Evolutionary conservation across 345 rosid genomes (phyloP).

Genomic region (Camelina neglecta): DNA sequence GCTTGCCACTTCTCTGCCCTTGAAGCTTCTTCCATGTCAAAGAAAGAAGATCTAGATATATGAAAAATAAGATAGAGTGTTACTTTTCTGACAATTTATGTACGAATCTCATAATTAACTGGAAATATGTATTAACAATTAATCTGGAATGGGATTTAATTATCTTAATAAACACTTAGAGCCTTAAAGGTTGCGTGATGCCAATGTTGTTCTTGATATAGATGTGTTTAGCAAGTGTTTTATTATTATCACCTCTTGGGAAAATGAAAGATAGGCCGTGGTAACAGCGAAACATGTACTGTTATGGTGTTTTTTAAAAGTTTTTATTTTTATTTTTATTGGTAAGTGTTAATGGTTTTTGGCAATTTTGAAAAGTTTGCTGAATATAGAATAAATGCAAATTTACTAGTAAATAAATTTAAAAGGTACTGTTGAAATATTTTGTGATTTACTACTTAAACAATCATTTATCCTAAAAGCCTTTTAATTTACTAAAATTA

Average conservation of each 20-base stretch:
- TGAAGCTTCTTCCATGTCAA: slow-evolving; percentile 41
- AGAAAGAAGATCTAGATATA: not conserved
- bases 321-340: not conserved
- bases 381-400: not conserved
- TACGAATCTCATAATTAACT: not conserved
- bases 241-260: not conserved
- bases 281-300: not conserved
- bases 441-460: not conserved
- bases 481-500: not conserved
- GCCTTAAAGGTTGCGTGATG: not conserved
- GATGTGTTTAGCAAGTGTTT: not conserved
- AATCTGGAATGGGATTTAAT: not conserved
- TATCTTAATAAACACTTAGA: not conserved
- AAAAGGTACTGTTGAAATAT: not conserved
- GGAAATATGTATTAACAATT: not conserved
- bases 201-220: not conserved
- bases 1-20: slow-evolving; percentile 53
- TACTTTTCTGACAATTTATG: not conserved
- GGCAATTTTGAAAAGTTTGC: not conserved
- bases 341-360: not conserved
- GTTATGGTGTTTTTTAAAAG: not conserved
- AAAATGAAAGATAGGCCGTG: not conserved
- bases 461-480: not conserved
- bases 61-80: not conserved
- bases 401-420: not conserved